Conservation (phyloP, 2,329 filamentous ascomycete species). For the Exserohilum turcica region DNA sequence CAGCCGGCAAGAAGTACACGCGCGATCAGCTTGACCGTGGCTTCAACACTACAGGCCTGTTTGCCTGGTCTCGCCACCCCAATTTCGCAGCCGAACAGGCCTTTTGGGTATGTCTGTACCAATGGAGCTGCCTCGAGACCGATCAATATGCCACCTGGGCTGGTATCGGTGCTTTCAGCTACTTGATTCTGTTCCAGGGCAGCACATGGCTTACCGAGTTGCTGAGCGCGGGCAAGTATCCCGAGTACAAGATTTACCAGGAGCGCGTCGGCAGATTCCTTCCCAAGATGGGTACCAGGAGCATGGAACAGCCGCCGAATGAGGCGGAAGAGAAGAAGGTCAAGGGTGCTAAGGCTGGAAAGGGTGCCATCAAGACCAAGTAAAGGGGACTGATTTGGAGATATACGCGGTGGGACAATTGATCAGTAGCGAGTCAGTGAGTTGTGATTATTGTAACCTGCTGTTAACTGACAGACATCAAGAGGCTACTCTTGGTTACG, state of each 20-base stretch:
- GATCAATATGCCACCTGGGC: conserved; percentile 79
- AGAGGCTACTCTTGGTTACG: too few species aligned
- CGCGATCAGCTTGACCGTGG: conserved; percentile 85
- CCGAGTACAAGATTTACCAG: conserved; percentile 86
- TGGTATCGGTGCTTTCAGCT: conserved; percentile 67
- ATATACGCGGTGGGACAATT: background rate
- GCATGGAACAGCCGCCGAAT: conserved; percentile 35
- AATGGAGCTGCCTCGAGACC: conserved; percentile 81
- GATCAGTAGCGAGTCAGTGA: background rate
- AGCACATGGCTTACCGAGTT: conserved; percentile 87
- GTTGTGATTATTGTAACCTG: too few species aligned
- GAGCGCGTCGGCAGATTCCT: conserved; percentile 81
- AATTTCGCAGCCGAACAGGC: conserved; percentile 94
- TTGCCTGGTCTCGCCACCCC: conserved; percentile 86
- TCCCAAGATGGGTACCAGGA: conserved; percentile 57
- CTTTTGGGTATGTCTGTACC: conserved; percentile 86
- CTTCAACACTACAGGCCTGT: conserved; percentile 83
- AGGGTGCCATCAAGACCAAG: conserved; percentile 21
- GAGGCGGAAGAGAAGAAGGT: conserved; percentile 30
- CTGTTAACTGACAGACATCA: too few species aligned
- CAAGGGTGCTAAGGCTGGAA: conserved; percentile 25
- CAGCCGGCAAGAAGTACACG: conserved; percentile 64
- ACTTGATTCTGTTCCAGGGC: conserved; percentile 83
- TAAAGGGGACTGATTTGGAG: background rate
- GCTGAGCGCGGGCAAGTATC: conserved; percentile 81